A percentile compares a stretch with the other conserved stretches of the same genome.
Evolutionary conservation across 192 early-diverging fungal species (phyloP).

Genomic region (Entophlyctis luteolus): DNA sequence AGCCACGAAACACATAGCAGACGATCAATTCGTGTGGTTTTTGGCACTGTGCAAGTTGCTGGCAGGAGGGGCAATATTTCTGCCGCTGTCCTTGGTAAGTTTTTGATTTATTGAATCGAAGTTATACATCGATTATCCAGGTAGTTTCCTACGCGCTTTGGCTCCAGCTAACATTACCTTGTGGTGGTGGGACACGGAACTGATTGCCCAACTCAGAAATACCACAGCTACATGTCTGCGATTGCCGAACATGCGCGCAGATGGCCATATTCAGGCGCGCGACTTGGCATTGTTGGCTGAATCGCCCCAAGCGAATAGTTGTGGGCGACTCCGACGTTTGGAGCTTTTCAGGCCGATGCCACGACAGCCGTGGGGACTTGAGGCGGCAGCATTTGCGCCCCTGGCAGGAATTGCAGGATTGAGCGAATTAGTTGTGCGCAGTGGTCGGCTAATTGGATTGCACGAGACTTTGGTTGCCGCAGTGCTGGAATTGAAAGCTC

Average conservation of each 20-base stretch:
- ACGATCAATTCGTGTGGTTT: constrained; percentile 22
- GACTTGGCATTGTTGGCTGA: constrained; percentile 19
- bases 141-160: constrained; percentile 9
- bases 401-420: constrained; percentile 9
- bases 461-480: constrained; percentile 4
- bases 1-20: not conserved
- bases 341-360: constrained; percentile 36
- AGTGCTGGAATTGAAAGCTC: not conserved
- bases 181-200: constrained; percentile 36
- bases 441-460: constrained; percentile 30
- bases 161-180: constrained; percentile 20
- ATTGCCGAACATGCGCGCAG: constrained; percentile 32
- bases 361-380: constrained; percentile 34
- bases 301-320: not conserved
- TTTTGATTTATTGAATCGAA: not conserved
- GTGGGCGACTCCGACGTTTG: constrained; percentile 12
- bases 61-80: constrained; percentile 8
- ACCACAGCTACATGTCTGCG: constrained; percentile 16
- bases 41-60: constrained; percentile 29
- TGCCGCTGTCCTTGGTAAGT: constrained; percentile 17
- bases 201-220: constrained; percentile 12
- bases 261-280: constrained; percentile 19
- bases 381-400: constrained; percentile 25
- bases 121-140: not conserved
- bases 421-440: constrained; percentile 21